Conservation (phyloP, 2,329 filamentous ascomycete species). For the Fusarium albidum region DNA sequence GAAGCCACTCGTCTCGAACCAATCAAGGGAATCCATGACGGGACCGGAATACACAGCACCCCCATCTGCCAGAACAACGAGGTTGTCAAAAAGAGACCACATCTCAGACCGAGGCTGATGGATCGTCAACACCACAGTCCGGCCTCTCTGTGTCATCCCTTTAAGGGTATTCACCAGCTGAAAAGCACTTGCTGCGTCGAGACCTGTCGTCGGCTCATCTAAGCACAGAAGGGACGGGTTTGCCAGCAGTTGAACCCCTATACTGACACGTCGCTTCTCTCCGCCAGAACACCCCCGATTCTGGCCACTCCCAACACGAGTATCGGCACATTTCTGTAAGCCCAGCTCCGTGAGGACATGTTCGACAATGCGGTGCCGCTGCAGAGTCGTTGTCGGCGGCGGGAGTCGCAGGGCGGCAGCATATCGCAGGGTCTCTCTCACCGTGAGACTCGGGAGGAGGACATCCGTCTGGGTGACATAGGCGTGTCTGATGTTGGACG, state of each 20-base stretch:
- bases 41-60: conserved; percentile 72
- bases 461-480: conserved; percentile 83
- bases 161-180: conserved; percentile 76
- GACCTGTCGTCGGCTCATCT: conserved; percentile 78
- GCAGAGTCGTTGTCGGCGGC: conserved; percentile 59
- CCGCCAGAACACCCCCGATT: conserved; percentile 80
- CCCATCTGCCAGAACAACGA: conserved; percentile 72
- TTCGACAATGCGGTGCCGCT: conserved; percentile 71
- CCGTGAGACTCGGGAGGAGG: conserved; percentile 75
- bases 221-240: conserved; percentile 79
- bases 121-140: conserved; percentile 75
- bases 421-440: conserved; percentile 75
- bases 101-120: conserved; percentile 81
- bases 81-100: conserved; percentile 78
- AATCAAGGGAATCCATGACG: conserved; percentile 62
- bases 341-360: conserved; percentile 78
- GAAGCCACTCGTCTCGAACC: conserved; percentile 69
- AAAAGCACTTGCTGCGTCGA: conserved; percentile 78
- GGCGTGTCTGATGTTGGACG: conserved; percentile 63
- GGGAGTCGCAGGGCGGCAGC: conserved; percentile 75
- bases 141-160: conserved; percentile 67
- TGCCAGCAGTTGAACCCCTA: conserved; percentile 77
- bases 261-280: conserved; percentile 77
- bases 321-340: conserved; percentile 78
- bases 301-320: conserved; percentile 72